phyloP scores from a whole-genome alignment of 2,329 filamentous ascomycete genomes.

The Aspergillus puulaauensis region DNA sequence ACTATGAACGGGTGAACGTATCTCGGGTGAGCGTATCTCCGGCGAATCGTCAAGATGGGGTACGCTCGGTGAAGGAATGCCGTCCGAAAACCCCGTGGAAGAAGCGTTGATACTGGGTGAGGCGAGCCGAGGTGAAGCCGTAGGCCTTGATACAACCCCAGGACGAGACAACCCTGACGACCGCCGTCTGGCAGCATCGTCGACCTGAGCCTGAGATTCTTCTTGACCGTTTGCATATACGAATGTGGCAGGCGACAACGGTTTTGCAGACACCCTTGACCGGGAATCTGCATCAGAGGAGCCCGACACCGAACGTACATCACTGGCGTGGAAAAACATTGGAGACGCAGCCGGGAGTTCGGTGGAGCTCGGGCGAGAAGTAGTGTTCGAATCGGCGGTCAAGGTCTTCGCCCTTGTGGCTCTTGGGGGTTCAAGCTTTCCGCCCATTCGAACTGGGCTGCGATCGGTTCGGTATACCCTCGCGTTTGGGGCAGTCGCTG shows the following conservation, averaged over 20 bases:
- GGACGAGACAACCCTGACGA: slow-evolving; percentile 33
- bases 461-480: slow-evolving; percentile 32
- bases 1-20: slow-evolving; percentile 18
- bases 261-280: slow-evolving; percentile 25
- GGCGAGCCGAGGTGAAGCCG: slow-evolving; percentile 31
- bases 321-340: slow-evolving; percentile 92
- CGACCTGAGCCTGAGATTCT: slow-evolving; percentile 23
- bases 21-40: slow-evolving; percentile 21
- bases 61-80: slow-evolving; percentile 16
- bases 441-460: slow-evolving; percentile 32
- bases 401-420: slow-evolving; percentile 38
- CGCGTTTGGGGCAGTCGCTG: slow-evolving; percentile 22
- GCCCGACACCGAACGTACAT: slow-evolving; percentile 57
- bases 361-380: slow-evolving; percentile 33
- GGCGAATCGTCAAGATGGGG: slow-evolving; percentile 23
- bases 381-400: slow-evolving; percentile 34
- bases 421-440: slow-evolving; percentile 31
- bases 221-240: slow-evolving; percentile 39
- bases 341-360: slow-evolving; percentile 42
- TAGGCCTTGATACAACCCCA: slow-evolving; percentile 21
- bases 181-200: slow-evolving; percentile 22
- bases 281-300: slow-evolving; percentile 37
- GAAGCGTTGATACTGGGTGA: slow-evolving; percentile 30
- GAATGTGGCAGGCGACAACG: slow-evolving; percentile 31
- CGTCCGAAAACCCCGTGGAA: slow-evolving; percentile 24